These are phyloP conservation scores for Mycosphaerelloides madeirae DNA, from an alignment of 2,329 filamentous ascomycete genomes.

Conservation along the genomic window DNA sequence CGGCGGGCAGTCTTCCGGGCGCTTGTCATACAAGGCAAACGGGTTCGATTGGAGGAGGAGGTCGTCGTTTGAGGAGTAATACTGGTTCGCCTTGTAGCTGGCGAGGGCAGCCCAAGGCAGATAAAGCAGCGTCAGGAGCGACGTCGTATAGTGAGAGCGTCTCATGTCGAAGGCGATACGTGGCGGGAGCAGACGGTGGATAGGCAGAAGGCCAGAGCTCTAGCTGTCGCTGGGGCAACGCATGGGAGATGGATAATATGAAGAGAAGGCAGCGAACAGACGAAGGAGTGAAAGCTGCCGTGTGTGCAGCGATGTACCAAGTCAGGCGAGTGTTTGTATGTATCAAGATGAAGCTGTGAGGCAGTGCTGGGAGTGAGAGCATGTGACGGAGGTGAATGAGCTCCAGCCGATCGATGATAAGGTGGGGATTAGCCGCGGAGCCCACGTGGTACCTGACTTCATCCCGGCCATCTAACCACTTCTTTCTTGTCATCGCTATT, in stretches of 20 bases:
- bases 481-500: too few species aligned
- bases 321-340: not conserved
- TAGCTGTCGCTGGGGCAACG: not conserved
- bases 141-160: slow-evolving; percentile 19
- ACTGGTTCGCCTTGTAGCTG: slow-evolving; percentile 20
- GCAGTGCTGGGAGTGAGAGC: too few species aligned
- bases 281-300: not conserved
- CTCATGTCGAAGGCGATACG: slow-evolving; percentile 23
- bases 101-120: slow-evolving; percentile 17
- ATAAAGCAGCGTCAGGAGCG: slow-evolving; percentile 20
- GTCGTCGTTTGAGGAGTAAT: slow-evolving; percentile 28
- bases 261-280: not conserved
- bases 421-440: too few species aligned
- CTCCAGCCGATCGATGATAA: too few species aligned
- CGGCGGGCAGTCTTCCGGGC: slow-evolving; percentile 72
- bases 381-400: too few species aligned
- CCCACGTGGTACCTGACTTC: too few species aligned
- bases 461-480: too few species aligned
- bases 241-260: not conserved
- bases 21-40: slow-evolving; percentile 65
- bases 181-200: not conserved
- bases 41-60: slow-evolving; percentile 22
- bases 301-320: not conserved
- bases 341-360: too few species aligned
- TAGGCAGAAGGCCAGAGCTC: slow-evolving; percentile 1